Conservation (phyloP, 2,329 filamentous ascomycete species). For the Huntiella savannae region DNA sequence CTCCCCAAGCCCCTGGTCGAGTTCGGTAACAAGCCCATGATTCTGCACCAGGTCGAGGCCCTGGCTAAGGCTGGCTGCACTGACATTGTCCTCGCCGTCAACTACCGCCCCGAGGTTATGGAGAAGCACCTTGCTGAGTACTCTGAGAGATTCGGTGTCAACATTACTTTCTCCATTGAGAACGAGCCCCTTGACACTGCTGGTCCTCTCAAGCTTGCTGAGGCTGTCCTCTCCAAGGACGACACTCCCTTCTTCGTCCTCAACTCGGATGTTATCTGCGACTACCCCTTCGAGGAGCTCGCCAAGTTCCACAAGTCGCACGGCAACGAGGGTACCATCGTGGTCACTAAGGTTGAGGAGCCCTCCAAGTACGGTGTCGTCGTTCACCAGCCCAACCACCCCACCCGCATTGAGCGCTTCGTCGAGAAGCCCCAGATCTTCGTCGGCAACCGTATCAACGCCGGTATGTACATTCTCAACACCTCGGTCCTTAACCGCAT, state of each 20-base stretch:
- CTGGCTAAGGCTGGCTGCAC: slow-evolving; percentile 86
- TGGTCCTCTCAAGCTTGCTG: slow-evolving; percentile 85
- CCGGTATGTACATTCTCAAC: slow-evolving; percentile 95
- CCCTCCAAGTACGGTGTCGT: slow-evolving; percentile 98
- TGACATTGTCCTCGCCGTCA: slow-evolving; percentile 93
- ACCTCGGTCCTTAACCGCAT: slow-evolving; percentile 78
- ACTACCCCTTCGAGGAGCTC: slow-evolving; percentile 83
- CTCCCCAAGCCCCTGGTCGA: slow-evolving; percentile 91
- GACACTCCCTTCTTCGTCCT: slow-evolving; percentile 93
- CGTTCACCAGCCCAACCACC: slow-evolving; percentile 85
- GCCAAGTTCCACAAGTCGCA: slow-evolving; percentile 83
- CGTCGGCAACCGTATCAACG: slow-evolving; percentile 96
- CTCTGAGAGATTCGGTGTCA: slow-evolving; percentile 78
- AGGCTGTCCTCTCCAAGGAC: slow-evolving; percentile 81
- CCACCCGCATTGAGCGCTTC: slow-evolving; percentile 89
- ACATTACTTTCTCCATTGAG: slow-evolving; percentile 94
- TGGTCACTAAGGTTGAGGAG: slow-evolving; percentile 97
- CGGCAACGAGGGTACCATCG: slow-evolving; percentile 90
- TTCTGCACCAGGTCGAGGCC: slow-evolving; percentile 91
- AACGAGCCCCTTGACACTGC: slow-evolving; percentile 88
- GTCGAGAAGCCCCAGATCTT: slow-evolving; percentile 99
- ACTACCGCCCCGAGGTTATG: slow-evolving; percentile 98
- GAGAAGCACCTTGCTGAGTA: slow-evolving; percentile 88
- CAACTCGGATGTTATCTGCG: slow-evolving; percentile 96
- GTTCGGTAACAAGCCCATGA: slow-evolving; percentile 98